Conservation (phyloP, 2,329 filamentous ascomycete species). For the Alternaria novae-zelandiae region DNA sequence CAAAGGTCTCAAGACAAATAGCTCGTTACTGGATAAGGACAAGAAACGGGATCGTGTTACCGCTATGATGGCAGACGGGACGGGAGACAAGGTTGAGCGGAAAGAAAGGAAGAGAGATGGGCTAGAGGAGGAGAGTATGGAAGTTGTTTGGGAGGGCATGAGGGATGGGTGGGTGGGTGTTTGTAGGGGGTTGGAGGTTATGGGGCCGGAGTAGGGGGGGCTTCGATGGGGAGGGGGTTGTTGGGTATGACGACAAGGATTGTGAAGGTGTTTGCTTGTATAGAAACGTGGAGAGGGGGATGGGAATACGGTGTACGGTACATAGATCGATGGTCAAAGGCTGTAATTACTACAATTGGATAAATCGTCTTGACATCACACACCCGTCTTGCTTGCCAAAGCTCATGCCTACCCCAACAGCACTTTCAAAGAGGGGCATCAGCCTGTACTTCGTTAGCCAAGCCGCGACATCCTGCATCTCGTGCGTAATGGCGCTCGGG, state of each 20-base stretch:
- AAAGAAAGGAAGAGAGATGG: slow-evolving; percentile 41
- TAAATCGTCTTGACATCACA: not conserved
- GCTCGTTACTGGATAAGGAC: slow-evolving; percentile 17
- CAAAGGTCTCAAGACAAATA: slow-evolving; percentile 38
- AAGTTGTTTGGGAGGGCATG: slow-evolving; percentile 39
- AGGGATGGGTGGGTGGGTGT: slow-evolving; percentile 42
- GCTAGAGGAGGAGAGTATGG: slow-evolving; percentile 38
- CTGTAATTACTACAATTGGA: not conserved
- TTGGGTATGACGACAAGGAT: not conserved
- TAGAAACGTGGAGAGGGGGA: fast-evolving
- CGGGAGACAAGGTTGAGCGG: slow-evolving; percentile 33
- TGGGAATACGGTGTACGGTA: not conserved
- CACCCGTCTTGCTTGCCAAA: not conserved
- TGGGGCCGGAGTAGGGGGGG: slow-evolving; percentile 31
- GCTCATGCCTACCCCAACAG: too few species aligned
- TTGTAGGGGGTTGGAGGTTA: slow-evolving; percentile 41
- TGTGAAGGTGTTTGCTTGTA: not conserved
- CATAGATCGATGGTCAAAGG: not conserved
- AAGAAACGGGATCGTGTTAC: slow-evolving; percentile 15
- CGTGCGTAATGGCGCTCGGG: not conserved
- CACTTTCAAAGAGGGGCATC: too few species aligned
- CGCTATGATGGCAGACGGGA: slow-evolving; percentile 31
- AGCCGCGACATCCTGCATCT: not conserved
- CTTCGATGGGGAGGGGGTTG: not conserved
- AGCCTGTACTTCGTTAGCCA: not conserved